These are phyloP conservation scores for Sequoia sempervirens DNA, from an alignment of 75 land plant genomes.

Conservation along the genomic window DNA sequence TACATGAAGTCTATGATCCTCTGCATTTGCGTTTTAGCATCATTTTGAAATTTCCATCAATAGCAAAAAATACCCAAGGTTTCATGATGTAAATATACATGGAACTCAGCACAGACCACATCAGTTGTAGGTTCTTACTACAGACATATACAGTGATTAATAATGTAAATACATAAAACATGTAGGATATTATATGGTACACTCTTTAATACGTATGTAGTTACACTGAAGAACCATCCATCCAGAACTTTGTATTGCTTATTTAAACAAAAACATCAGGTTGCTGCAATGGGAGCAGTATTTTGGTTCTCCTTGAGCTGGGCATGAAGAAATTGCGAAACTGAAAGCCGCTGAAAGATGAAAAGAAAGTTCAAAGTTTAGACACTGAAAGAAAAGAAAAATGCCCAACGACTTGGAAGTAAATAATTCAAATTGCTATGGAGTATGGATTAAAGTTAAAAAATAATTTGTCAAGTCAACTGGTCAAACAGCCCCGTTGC, in stretches of 20 bases:
- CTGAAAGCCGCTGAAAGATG: slow-evolving; percentile 34
- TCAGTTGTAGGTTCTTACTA: neutral
- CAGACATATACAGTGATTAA: neutral
- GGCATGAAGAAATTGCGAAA: slow-evolving; percentile 38
- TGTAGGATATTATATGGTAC: neutral
- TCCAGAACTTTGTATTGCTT: slow-evolving; percentile 19
- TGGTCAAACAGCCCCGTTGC: neutral
- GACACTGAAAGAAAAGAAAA: neutral
- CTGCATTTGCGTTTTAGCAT: neutral
- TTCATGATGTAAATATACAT: slow-evolving; percentile 1
- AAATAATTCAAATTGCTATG: neutral
- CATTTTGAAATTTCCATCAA: neutral
- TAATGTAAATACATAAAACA: neutral
- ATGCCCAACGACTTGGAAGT: neutral
- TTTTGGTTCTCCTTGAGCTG: slow-evolving; percentile 33
- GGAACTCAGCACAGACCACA: neutral
- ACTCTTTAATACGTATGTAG: neutral
- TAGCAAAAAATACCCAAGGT: neutral
- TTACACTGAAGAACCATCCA: neutral
- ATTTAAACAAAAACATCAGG: slow-evolving; percentile 4
- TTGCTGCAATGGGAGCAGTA: neutral
- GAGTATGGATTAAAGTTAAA: neutral
- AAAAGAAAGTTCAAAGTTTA: neutral
- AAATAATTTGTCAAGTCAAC: neutral
- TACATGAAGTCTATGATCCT: neutral